A percentile compares a stretch with the other conserved stretches of the same genome.
Conservation (phyloP, 2,329 filamentous ascomycete genomes). For the Hypoxylon sp. region DNA sequence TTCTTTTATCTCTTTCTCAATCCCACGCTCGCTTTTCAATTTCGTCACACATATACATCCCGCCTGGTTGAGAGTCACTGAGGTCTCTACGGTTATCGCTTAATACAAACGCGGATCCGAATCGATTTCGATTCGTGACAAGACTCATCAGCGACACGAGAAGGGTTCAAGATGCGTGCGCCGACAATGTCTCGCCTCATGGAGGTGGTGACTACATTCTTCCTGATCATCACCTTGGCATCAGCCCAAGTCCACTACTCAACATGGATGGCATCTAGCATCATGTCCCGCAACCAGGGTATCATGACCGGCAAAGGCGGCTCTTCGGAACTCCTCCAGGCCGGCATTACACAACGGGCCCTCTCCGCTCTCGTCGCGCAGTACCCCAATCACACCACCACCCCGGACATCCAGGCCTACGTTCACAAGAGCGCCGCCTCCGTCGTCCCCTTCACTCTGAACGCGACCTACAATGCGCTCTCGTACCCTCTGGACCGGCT, state of each 20-base stretch:
- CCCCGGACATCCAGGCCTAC: constrained; percentile 43
- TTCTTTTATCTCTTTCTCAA: constrained; percentile 3
- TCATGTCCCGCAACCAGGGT: constrained; percentile 54
- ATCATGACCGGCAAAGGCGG: constrained; percentile 53
- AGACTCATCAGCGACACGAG: constrained; percentile 2
- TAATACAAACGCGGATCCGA: constrained; percentile 16
- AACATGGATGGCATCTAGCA: constrained; percentile 53
- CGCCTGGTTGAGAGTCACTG: constrained; percentile 5
- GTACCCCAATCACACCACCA: constrained; percentile 43
- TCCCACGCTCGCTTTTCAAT: constrained; percentile 4
- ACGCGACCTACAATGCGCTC: constrained; percentile 50
- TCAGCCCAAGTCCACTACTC: constrained; percentile 39
- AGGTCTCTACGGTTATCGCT: constrained; percentile 12
- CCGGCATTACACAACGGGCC: constrained; percentile 55
- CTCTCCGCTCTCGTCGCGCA: constrained; percentile 49
- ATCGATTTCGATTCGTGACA: constrained; percentile 4
- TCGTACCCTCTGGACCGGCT: constrained; percentile 54
- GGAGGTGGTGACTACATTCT: constrained; percentile 35
- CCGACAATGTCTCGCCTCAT: constrained; percentile 26
- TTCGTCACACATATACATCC: constrained; percentile 17
- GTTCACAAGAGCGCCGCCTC: constrained; percentile 49
- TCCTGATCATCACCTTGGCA: constrained; percentile 27
- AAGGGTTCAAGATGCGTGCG: constrained; percentile 41
- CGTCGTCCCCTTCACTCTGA: constrained; percentile 48
- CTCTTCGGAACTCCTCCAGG: constrained; percentile 52